A percentile compares a stretch with the other conserved stretches of the same genome.
Evolutionary conservation across 257 asterid species (phyloP).

Genomic region (Fraxinus excelsior): DNA sequence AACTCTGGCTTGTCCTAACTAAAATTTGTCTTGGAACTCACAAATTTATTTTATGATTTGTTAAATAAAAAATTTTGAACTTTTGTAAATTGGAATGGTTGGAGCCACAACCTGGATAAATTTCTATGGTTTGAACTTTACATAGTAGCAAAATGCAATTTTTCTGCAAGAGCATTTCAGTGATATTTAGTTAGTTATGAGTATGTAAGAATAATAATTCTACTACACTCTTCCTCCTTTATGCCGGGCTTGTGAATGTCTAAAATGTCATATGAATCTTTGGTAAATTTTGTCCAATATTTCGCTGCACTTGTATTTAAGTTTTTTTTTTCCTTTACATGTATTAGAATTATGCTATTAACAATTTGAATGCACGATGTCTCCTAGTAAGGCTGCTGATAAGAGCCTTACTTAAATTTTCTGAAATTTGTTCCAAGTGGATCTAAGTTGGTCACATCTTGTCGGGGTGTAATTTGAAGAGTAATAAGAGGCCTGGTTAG

Average conservation of each 20-base stretch:
- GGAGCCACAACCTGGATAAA: not conserved
- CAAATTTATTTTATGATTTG: not conserved
- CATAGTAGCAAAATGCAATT: not conserved
- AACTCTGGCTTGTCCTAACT: constrained; percentile 6
- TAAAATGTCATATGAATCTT: not conserved
- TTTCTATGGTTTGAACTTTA: not conserved
- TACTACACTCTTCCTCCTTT: not conserved
- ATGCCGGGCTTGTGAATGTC: not conserved
- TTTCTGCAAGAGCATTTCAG: not conserved
- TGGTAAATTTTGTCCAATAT: not conserved
- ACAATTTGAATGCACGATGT: not conserved
- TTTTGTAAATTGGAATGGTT: not conserved
- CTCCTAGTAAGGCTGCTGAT: not conserved
- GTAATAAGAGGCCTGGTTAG: not conserved
- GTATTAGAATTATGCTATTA: not conserved
- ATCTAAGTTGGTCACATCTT: constrained; percentile 16
- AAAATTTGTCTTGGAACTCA: not conserved
- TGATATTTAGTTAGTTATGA: not conserved
- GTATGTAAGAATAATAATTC: not conserved
- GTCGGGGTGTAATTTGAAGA: too few relatives aligned
- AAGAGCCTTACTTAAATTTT: not conserved
- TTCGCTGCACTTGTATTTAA: not conserved
- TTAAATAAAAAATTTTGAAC: constrained; percentile 13
- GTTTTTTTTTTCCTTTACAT: not conserved
- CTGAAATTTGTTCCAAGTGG: constrained; percentile 15